Conservation (phyloP, 441 rosid species). For the Adansonia rubrostipa region DNA sequence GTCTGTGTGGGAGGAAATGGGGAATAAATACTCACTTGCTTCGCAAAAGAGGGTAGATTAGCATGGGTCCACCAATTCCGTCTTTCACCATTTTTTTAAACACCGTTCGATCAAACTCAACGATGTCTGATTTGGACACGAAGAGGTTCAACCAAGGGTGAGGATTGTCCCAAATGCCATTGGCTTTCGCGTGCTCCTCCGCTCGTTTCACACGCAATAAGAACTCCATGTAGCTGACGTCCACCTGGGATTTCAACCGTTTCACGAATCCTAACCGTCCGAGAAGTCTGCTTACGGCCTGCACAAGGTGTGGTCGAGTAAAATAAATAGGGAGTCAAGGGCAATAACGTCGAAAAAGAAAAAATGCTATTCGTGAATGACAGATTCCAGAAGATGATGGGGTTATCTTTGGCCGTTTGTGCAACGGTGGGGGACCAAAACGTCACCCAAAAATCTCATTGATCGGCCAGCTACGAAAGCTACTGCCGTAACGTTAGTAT, state of each 20-base stretch:
- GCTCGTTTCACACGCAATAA: conserved; percentile 68
- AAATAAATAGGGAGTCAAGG: conserved; percentile 29
- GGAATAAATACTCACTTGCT: conserved; percentile 57
- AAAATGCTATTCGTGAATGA: conserved; percentile 27
- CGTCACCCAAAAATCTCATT: not conserved
- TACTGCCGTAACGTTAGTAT: no score
- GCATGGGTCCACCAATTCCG: conserved; percentile 92
- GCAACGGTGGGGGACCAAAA: no score
- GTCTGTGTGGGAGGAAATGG: no score
- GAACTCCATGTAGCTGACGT: conserved; percentile 70
- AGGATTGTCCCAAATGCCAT: conserved; percentile 83
- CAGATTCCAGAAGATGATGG: conserved; percentile 42
- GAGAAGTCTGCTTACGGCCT: conserved; percentile 59
- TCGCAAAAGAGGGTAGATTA: conserved; percentile 80
- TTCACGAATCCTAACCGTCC: conserved; percentile 55
- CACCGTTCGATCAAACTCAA: conserved; percentile 63
- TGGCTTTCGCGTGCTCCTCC: conserved; percentile 63
- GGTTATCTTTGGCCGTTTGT: not conserved
- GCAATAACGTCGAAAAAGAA: conserved; percentile 26
- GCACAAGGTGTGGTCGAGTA: not conserved
- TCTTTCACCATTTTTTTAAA: conserved; percentile 62
- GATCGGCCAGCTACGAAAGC: no score
- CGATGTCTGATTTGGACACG: conserved; percentile 62
- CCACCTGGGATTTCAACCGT: conserved; percentile 56
- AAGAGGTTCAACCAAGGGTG: conserved; percentile 95